Evolutionary conservation across 768 basidiomycete genomes (phyloP), one percentile per base, ranked within the genome.

Genomic region (Pisolithus tinctorius): DNA sequence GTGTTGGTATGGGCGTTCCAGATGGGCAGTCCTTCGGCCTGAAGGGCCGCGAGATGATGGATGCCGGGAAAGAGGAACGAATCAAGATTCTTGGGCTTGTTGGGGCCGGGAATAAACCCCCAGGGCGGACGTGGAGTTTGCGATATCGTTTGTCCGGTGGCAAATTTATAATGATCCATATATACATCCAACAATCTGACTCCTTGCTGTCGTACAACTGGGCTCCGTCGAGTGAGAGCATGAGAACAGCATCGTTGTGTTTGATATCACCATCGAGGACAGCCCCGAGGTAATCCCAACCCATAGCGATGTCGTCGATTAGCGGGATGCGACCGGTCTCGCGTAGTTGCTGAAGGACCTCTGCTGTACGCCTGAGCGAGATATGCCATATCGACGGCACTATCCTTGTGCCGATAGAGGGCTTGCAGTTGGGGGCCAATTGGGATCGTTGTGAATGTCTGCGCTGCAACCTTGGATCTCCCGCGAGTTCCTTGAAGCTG

Each of bases 161-260:
- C 3, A 68, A 47, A 52, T 72, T 65, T 0, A 71, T 23, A 4
- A 76, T 46, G 10, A 74, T 53, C 71, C 69, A 71, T 16, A 74
- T 69, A 20, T 55, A 60, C 1, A 68, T 59, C 63, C 66, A 66
- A 37, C 59, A 61, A 27, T 61, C 64, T 0, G 72, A 73, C 4
- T 8, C 34, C 55, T 27, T 67, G 44, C 65, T 52, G 4, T 44
- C 41, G 29, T 44, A 51, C 3, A 75, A 67, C 54, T 75, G 72
- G 0, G 69, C 66, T 3, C 72, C 72, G 49, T 75, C 71, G 3
- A 72, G 59, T 0, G 72, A 74, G 4, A 66, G 50, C 51, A 71
- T 58, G 3, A 74, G 55, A 10, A 71, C 45, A 4, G 62, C 64
- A 48, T 73, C 70, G 5, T 37, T 31, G 1, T 39, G 27, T 1